Evolutionary conservation across 1,284 basidiomycete species (phyloP), one percentile per base, ranked within the genome.

Genomic region (Ustilago crameri): DNA sequence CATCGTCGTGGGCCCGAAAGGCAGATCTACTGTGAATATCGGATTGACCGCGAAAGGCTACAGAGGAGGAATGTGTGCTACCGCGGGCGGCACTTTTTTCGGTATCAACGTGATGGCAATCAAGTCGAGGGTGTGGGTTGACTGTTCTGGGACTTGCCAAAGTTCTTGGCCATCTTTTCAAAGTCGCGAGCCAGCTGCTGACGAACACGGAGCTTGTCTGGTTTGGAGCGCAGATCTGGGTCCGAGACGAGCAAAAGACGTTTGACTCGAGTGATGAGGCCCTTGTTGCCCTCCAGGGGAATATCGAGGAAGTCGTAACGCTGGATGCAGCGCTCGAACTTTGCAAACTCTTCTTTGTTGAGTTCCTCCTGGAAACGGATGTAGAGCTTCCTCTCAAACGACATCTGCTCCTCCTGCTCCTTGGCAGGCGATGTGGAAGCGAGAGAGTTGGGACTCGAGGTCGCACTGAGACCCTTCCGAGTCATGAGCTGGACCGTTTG

Each of bases 241-340:
- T 76, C 70, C 12, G 72, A 56, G n/a, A 74, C 62, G 14, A 80
- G 70, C 45, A 80, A 50, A 9, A 80, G 65, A 18, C 73, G 52
- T 56, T 76, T 78, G 43, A 80, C 76, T 2, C 78, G 51, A n/a
- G 75, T 79, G 48, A 80, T 63, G 37, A 80, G 48, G 7, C 78
- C 78, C 35, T 67, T 66, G 17, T 65, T 70, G 14, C 78, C 78
- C 38, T 80, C 76, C 14, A 80, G 48, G 9, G 67, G 73, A 30
- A 80, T 79, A 22, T 80, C 78, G 32, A 78, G 47, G 12, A 65
- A 74, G 48, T 80, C 78, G 52, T 80, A 80, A 38, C 77, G 72
- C 38, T 78, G 76, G 30, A 76, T 74, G 53, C 76, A 76, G 10
- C 60, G 65, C 20, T 80, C 78, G 40, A 80, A 78, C 47, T 77